Evolutionary conservation across 495 filamentous ascomycete genomes (phyloP), one percentile per base, ranked within the genome.

Genomic region (Emericellopsis terricola): DNA sequence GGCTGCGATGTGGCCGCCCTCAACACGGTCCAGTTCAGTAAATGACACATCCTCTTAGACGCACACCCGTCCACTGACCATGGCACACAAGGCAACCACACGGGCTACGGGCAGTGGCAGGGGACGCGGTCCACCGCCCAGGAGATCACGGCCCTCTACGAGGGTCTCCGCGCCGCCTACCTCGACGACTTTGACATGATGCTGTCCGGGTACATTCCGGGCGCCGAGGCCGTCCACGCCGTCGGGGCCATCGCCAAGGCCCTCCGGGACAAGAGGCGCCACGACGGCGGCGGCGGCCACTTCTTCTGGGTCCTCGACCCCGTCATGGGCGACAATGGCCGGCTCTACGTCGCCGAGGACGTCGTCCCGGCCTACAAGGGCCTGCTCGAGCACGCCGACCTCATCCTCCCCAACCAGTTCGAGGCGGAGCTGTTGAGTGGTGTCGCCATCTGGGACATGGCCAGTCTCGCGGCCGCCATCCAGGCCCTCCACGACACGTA

Each of bases 271-370:
- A 78, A 74, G 34, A 17, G n/a, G 15, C 65, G 69, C 4, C 56
- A 58, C 19, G n/a, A n/a, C n/a, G 59, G 59, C 11, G 69, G 69
- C 19, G 71, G 78, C 0, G 84, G 84, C 0, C 74, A 70, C 16
- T 89, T 94, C 58, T 94, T 94, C 56, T 94, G 86, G 86, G 76
- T 92, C n/a, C 62, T 97, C 29, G 89, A 97, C 51, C 89, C 89
- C 1, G 91, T 97, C 10, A 97, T 97, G 89, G 89, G 89, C 29
- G 89, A 97, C 48, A 79, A 92, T 46, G 91, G 82, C 21, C 71
- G 69, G 24, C 60, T 96, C 15, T 97, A 97, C 51, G 84, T 97
- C 30, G 78, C 71, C 15, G 73, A 84, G 38, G 81, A 89, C 38
- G 82, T 89, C 2, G 77, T 94, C 20, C 84, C 85, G 0, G 81